Conservation (phyloP, 768 basidiomycete genomes). For the Tylopilus cervinicoccineus region DNA sequence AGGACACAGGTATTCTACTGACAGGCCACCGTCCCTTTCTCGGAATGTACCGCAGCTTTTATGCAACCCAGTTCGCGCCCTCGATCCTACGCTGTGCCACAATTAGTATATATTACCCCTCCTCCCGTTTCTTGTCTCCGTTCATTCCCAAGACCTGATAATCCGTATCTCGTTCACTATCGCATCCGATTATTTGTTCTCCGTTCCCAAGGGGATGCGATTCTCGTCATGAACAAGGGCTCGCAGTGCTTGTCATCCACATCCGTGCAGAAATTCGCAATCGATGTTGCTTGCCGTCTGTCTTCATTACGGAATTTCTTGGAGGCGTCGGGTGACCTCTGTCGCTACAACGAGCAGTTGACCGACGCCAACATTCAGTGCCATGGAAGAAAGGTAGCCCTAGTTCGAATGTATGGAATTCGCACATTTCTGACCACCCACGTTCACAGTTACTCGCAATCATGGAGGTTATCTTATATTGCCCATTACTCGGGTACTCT, state of each 20-base stretch:
- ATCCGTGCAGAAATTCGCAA: conserved; percentile 24
- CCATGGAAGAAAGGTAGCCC: conserved; percentile 27
- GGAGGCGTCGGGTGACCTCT: conserved; percentile 26
- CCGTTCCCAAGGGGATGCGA: conserved; percentile 16
- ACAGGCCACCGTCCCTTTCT: conserved; percentile 16
- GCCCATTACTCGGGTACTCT: neutral
- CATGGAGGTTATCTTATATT: conserved; percentile 43
- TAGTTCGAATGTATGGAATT: neutral
- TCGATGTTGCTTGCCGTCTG: conserved; percentile 28
- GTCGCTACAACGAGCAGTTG: conserved; percentile 14
- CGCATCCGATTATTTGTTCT: conserved; percentile 11
- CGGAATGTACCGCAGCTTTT: conserved; percentile 32
- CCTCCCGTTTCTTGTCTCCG: conserved; percentile 7
- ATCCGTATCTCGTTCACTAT: neutral
- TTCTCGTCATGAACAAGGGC: conserved; percentile 14
- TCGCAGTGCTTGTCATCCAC: conserved; percentile 11
- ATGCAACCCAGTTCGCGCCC: conserved; percentile 20
- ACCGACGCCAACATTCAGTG: conserved; percentile 20
- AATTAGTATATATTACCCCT: conserved; percentile 24
- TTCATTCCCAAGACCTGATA: conserved; percentile 9
- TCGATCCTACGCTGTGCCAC: conserved; percentile 25
- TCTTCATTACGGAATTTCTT: conserved; percentile 29
- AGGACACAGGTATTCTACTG: conserved; percentile 13
- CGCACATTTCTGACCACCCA: conserved; percentile 2
- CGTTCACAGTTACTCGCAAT: conserved; percentile 43